Base-by-base conservation (phyloP, 2,329 filamentous ascomycete species). In the Didymella keratinophila region DNA sequence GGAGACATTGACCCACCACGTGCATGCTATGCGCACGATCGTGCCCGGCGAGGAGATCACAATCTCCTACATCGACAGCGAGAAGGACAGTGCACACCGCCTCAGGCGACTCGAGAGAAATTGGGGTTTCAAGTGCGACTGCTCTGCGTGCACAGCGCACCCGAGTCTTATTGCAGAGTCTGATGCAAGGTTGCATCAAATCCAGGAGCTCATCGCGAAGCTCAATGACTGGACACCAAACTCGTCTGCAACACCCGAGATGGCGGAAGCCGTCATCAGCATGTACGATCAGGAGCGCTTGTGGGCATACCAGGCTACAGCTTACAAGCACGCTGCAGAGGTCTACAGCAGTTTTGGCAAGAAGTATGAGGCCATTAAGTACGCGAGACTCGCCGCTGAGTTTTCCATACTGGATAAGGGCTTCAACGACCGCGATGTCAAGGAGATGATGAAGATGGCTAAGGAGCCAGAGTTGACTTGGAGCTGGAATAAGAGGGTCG, bases 1-100 rank as follows among this genome's bases (percentile, higher is more conserved):
- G 21, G 53, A 71, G 18, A 74, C 70, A 10, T 56, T 81, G 45
- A 76, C 72, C 14, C 78, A 80, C 51, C 71, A 76, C 52, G 75
- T 79, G 6, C 74, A 79, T 43, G 78, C 77, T 1, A 72, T 75
- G 14, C 66, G 73, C 30, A 70, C 71, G n/a, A 78, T 79, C 45
- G 61, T 67, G 25, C 67, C 73, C 0, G 77, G 77, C 48, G 72
- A 79, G 56, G 78, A 81, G 55, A 77, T 81, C 36, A 79, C 74
- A 0, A 79, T 80, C 53, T 78, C 78, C 5, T 81, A 80, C 56
- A 73, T 78, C 23, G 74, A 78, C 60, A 73, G 76, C 41, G 74
- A 78, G 52, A 63, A 67, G 18, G 53, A 60, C 6, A 66, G 75
- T 1, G 62, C 60, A 1, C 66, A 65, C 20, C 72, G 79, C 28